Percentiles rank a stretch among this genome's conserved stretches.
These are phyloP conservation scores for Carex sylvatica DNA, from an alignment of 202 grass and related monocot genomes.

Conservation along the genomic window DNA sequence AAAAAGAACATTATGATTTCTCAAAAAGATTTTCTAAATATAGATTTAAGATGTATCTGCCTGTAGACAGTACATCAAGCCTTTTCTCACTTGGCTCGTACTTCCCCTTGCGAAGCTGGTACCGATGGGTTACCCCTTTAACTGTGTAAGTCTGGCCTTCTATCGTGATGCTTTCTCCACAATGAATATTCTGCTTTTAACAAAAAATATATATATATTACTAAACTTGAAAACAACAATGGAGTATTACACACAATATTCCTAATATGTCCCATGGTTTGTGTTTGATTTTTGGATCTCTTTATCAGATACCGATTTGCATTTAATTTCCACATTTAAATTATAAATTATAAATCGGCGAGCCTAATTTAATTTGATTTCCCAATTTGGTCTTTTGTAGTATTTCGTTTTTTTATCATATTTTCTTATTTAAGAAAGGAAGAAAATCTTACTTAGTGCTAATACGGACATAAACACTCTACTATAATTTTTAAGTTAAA, in stretches of 20 bases:
- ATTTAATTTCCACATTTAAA: not conserved
- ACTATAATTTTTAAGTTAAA: too few species aligned
- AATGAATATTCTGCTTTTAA: conserved; percentile 75
- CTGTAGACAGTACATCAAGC: conserved; percentile 78
- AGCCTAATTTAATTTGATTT: not conserved
- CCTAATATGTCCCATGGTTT: not conserved
- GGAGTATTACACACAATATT: not conserved
- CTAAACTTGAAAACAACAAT: not conserved
- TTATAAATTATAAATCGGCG: not conserved
- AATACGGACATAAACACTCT: not conserved
- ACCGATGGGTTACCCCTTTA: conserved; percentile 68
- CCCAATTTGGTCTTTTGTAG: too few species aligned
- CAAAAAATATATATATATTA: not conserved
- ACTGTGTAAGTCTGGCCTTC: conserved; percentile 83
- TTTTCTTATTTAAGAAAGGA: not conserved
- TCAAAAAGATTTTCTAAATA: conserved; percentile 78
- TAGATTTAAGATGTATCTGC: conserved; percentile 91
- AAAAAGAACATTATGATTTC: conserved; percentile 39
- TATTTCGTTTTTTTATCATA: not conserved
- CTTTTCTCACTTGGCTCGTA: conserved; percentile 93
- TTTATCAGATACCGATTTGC: not conserved
- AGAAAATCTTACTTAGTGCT: not conserved
- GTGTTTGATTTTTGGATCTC: not conserved
- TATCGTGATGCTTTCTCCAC: conserved; percentile 89
- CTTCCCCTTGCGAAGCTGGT: conserved; percentile 85